Evolutionary conservation across 257 asterid genomes (phyloP).

Genomic region (Solanum sejunctum): DNA sequence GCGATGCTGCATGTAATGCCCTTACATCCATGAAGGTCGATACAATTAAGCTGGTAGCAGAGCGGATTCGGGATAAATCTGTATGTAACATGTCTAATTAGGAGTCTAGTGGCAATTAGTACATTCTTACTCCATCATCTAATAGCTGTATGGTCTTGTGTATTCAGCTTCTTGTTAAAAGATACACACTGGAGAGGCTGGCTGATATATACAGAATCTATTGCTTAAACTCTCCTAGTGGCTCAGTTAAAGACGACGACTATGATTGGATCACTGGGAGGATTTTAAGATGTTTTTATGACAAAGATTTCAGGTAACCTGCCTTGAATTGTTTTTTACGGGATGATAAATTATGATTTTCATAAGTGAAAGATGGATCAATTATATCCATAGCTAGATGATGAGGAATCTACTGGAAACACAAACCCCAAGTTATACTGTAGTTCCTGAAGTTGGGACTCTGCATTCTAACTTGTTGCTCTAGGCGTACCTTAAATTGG

Average conservation of each 20-base stretch:
- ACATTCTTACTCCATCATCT: conserved; percentile 3
- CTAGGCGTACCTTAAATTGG: background rate
- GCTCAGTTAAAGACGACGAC: conserved; percentile 25
- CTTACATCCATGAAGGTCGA: conserved; percentile 55
- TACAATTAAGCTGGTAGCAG: conserved; percentile 73
- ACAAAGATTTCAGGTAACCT: conserved; percentile 91
- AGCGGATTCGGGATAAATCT: conserved; percentile 95
- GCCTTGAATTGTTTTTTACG: background rate
- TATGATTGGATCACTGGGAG: conserved; percentile 93
- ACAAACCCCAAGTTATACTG: background rate
- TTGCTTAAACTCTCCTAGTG: conserved; percentile 36
- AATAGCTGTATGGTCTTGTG: background rate
- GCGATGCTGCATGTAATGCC: conserved; percentile 72
- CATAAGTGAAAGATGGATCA: background rate
- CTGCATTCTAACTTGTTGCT: background rate
- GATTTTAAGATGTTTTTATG: conserved; percentile 88
- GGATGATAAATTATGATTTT: background rate
- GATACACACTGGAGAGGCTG: conserved; percentile 83
- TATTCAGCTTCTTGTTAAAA: conserved; percentile 71
- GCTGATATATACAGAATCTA: conserved; percentile 72
- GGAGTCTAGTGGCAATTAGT: background rate
- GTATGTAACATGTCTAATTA: conserved; percentile 26
- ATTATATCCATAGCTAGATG: background rate
- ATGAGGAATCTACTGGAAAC: background rate
- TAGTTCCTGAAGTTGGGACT: background rate